Evolutionary conservation across 2,329 filamentous ascomycete genomes (phyloP).

Genomic region (Didymosphaeria variabile): DNA sequence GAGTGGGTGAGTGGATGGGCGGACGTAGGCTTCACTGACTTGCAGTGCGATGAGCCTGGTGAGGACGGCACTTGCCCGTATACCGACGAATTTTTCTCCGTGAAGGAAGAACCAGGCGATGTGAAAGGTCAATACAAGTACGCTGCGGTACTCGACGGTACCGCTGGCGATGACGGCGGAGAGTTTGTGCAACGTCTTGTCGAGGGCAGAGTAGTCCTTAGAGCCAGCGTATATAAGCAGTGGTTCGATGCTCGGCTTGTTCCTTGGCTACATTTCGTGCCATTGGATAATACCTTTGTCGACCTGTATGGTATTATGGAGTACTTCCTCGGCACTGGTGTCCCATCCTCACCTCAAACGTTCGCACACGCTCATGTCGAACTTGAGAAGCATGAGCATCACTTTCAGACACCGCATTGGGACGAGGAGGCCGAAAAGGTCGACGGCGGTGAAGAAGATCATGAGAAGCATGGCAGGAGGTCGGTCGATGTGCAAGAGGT

Average conservation of each 20-base stretch:
- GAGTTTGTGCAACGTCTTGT: slow-evolving; percentile 60
- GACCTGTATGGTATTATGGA: slow-evolving; percentile 79
- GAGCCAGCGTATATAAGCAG: slow-evolving; percentile 78
- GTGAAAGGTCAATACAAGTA: slow-evolving; percentile 30
- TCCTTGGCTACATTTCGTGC: slow-evolving; percentile 83
- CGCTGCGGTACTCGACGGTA: slow-evolving; percentile 76
- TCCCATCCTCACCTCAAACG: slow-evolving; percentile 7
- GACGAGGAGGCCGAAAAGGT: slow-evolving; percentile 3
- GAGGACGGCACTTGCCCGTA: slow-evolving; percentile 56
- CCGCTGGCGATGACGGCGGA: slow-evolving; percentile 22
- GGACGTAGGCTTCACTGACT: slow-evolving; percentile 53
- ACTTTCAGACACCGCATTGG: slow-evolving; percentile 24
- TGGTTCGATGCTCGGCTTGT: slow-evolving; percentile 77
- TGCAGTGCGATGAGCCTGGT: slow-evolving; percentile 52
- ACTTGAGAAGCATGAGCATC: slow-evolving; percentile 26
- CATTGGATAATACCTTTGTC: slow-evolving; percentile 76
- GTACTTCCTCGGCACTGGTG: slow-evolving; percentile 75
- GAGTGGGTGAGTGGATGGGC: slow-evolving; percentile 50
- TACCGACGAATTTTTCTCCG: slow-evolving; percentile 50
- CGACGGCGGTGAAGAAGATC: background rate
- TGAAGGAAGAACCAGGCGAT: background rate
- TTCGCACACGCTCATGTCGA: slow-evolving; percentile 26
- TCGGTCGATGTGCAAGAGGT: background rate
- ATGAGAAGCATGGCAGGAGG: background rate
- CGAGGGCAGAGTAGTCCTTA: slow-evolving; percentile 75